Evolutionary conservation across 2,329 filamentous ascomycete genomes (phyloP).

Genomic region (Cladobotryum protrusum): DNA sequence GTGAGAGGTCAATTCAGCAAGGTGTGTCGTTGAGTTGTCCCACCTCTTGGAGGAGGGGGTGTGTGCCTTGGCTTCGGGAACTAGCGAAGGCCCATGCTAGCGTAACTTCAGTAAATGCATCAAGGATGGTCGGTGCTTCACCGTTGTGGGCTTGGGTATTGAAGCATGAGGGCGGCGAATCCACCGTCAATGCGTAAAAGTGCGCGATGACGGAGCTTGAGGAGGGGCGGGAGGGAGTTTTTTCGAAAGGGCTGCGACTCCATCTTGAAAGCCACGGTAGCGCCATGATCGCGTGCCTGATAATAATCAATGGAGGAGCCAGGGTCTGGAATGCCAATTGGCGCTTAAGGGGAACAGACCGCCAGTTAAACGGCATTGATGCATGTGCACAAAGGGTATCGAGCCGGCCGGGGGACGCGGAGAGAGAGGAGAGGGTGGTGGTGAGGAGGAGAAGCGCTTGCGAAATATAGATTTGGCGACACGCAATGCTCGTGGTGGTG

Average conservation of each 20-base stretch:
- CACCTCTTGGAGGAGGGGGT: slow-evolving; percentile 13
- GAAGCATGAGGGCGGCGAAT: not conserved
- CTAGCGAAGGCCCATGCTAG: slow-evolving; percentile 23
- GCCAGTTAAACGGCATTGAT: not conserved
- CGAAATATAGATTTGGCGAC: not conserved
- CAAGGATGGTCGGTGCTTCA: slow-evolving; percentile 1
- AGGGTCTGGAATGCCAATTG: not conserved
- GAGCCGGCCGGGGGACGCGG: too few species aligned
- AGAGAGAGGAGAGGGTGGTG: too few species aligned
- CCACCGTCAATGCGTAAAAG: not conserved
- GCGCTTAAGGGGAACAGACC: slow-evolving; percentile 3
- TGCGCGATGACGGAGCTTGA: slow-evolving; percentile 1
- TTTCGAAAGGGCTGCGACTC: not conserved
- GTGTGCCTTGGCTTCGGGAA: slow-evolving; percentile 19
- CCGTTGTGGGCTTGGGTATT: slow-evolving; percentile 3
- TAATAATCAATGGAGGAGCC: slow-evolving; percentile 6
- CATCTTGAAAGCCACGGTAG: slow-evolving; percentile 3
- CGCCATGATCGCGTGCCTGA: slow-evolving; percentile 4
- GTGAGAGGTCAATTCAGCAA: not conserved
- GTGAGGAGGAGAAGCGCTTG: too few species aligned
- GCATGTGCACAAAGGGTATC: not conserved
- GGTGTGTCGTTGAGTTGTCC: slow-evolving; percentile 23
- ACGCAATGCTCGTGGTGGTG: not conserved
- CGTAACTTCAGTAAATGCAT: slow-evolving; percentile 26
- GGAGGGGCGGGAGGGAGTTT: slow-evolving; percentile 7